phyloP scores from a whole-genome alignment of 1,284 basidiomycete genomes.

The Ganoderma lucidum region DNA sequence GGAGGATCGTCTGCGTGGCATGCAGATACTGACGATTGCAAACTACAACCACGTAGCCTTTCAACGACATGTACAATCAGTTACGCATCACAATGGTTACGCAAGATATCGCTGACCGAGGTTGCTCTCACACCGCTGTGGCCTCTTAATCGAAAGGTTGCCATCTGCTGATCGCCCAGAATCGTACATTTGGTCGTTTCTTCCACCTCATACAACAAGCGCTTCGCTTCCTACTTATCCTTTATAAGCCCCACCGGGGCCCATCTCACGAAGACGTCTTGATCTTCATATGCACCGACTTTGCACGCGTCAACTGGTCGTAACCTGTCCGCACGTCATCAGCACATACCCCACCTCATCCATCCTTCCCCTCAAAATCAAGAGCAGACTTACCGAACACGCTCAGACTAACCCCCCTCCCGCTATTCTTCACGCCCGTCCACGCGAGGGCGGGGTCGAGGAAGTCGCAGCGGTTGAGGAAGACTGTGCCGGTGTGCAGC shows the following conservation, averaged over 20 bases:
- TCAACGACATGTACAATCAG: not conserved
- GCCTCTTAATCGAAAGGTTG: too few relatives aligned
- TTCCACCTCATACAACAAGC: not conserved
- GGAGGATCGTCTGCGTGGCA: not conserved
- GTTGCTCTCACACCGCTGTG: not conserved
- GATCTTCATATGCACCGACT: conserved; percentile 83
- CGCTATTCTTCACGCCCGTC: conserved; percentile 94
- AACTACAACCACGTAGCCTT: not conserved
- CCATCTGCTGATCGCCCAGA: too few relatives aligned
- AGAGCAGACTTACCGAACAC: conserved; percentile 72
- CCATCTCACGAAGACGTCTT: conserved; percentile 45
- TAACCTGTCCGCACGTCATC: conserved; percentile 58
- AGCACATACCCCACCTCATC: not conserved
- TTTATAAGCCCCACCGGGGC: not conserved
- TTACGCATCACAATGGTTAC: not conserved
- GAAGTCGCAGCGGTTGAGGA: conserved; percentile 89
- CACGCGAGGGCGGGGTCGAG: conserved; percentile 93
- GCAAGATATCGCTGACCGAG: not conserved
- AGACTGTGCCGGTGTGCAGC: conserved; percentile 91
- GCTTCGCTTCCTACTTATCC: not conserved
- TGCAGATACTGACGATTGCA: not conserved
- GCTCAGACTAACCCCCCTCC: conserved; percentile 89
- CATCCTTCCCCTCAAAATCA: not conserved
- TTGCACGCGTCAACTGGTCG: conserved; percentile 80
- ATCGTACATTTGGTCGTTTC: not conserved